Base-by-base conservation (phyloP, 768 basidiomycete genomes). In the Amanita inopinata region DNA sequence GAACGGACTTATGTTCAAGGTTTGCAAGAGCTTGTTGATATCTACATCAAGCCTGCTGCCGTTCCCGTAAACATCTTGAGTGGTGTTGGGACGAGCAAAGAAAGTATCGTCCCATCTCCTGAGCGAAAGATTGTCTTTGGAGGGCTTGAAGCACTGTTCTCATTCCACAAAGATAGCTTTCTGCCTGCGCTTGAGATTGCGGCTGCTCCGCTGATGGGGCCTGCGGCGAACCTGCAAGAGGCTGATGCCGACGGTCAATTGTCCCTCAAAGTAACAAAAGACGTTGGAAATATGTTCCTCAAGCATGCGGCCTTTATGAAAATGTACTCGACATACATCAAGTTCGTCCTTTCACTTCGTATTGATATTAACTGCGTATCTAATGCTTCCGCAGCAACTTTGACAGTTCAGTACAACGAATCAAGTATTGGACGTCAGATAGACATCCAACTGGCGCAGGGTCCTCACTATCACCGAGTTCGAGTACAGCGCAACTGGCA, bases 301-400 rank as follows among this genome's bases (percentile, higher is more conserved):
- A 86, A 83, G 40, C 92, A 99, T 60, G 88, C 91, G 22, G 91
- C 94, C 3, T 97, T 97, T 68, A 90, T 99, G 88, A 88, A 72
- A 66, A 97, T 98, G 85, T 99, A 99, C 60, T 92, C 91, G 23
- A 86, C 84, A 33, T 99, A 97, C 59, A 94, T 94, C 71, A 97
- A 98, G 89, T 91, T 58, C 57, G 49, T 46, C 45, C 37, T 31
- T 24, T 33, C 11, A 40, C 25, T 46, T 23, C 15, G 4, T 22
- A 19, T 18, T 2, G 5, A 9, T n/a, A n/a, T n/a, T n/a, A 6
- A 3, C 31, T 27, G 27, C 25, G 31, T 43, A 43, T 42, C n/a
- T 42, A 35, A 51, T 59, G 30, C 51, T 42, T 20, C 23, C 34
- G 25, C 53, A 92, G 89, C 62, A 93, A 94, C 60, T 98, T 97